phyloP scores from a whole-genome alignment of 2,329 filamentous ascomycete genomes.

The Hysterium pulicare region DNA sequence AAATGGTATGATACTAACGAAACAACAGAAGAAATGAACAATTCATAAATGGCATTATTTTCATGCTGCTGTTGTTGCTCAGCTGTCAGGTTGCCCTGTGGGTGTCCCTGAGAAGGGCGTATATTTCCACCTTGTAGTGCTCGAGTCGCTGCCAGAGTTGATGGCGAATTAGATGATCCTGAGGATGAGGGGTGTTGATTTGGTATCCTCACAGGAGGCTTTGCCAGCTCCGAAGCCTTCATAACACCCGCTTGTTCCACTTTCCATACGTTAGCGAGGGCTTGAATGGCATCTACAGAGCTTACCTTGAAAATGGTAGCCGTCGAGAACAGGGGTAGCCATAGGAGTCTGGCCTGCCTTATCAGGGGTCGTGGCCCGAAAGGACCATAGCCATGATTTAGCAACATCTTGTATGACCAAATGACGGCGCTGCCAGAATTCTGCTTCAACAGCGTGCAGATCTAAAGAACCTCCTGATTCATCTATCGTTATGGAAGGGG shows the following conservation, averaged over 20 bases:
- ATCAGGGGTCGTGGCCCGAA: constrained; percentile 24
- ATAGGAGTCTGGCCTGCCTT: constrained; percentile 17
- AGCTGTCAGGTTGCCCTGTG: constrained; percentile 10
- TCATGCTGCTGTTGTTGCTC: constrained; percentile 26
- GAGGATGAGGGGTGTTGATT: constrained; percentile 18
- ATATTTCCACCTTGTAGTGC: constrained; percentile 14
- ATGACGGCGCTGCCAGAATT: constrained; percentile 24
- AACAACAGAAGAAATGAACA: constrained; percentile 36
- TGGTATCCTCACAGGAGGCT: constrained; percentile 22
- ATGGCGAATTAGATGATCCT: constrained; percentile 16
- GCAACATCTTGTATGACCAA: constrained; percentile 30
- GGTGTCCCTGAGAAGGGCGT: constrained; percentile 16
- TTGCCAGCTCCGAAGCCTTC: constrained; percentile 33
- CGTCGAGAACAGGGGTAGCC: constrained; percentile 25
- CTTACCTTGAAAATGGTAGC: constrained; percentile 30
- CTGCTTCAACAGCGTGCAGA: constrained; percentile 28
- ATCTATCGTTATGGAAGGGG: constrained; percentile 9
- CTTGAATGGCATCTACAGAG: not conserved
- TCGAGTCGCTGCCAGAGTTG: constrained; percentile 18
- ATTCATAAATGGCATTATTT: constrained; percentile 33
- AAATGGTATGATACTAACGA: constrained; percentile 33
- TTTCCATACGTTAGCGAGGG: constrained; percentile 19
- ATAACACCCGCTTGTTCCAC: constrained; percentile 30
- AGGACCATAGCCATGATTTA: constrained; percentile 33
- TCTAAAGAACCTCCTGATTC: constrained; percentile 18